Base-by-base conservation (phyloP, 2,329 filamentous ascomycete species). In the Fusarium sp. region DNA sequence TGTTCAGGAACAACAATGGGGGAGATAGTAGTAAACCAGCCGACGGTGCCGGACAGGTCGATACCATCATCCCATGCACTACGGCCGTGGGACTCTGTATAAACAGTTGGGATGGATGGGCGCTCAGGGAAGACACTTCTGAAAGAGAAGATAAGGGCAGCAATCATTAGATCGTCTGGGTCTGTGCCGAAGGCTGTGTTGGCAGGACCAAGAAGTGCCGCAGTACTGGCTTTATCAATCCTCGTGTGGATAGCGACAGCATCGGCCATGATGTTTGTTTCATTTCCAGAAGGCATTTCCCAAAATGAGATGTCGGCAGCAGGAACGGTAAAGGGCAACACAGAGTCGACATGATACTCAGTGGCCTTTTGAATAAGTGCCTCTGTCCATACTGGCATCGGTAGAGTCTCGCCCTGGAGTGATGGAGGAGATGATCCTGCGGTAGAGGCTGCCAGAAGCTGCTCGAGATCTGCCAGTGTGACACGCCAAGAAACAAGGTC, bases 401-500 rank as follows among this genome's bases (percentile, higher is more conserved):
- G 9, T 6, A 50, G 6, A 40, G 7, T 24, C 35, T 50, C 47
- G 7, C 2, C 11, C n/a, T 50, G 22, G n/a, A 50, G 35, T 17
- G 33, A 50, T 40, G 22, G 22, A 39, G 35, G 47, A 30, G 7
- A 11, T 39, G 33, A 11, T 17, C 33, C 35, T 24, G 7, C 7
- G 7, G 24, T 7, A 24, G 24, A 24, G 13, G 17, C 47, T 7
- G 11, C 15, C 11, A 52, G 39, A 26, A 52, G 26, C 26, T 15
- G 10, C 48, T 67, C 64, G 2, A 65, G 52, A 20, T 65, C 56
- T 10, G 43, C 44, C 7, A 67, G 45, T 9, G 65, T 44, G 5
- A 49, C 17, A 4, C 61, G 48, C 64, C 64, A 67, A 17, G 64
- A 67, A 14, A 67, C 56, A 20, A 67, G 48, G n/a, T 67, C 61